phyloP scores from a whole-genome alignment of 2,329 filamentous ascomycete genomes.

The Polytolypa hystricis region DNA sequence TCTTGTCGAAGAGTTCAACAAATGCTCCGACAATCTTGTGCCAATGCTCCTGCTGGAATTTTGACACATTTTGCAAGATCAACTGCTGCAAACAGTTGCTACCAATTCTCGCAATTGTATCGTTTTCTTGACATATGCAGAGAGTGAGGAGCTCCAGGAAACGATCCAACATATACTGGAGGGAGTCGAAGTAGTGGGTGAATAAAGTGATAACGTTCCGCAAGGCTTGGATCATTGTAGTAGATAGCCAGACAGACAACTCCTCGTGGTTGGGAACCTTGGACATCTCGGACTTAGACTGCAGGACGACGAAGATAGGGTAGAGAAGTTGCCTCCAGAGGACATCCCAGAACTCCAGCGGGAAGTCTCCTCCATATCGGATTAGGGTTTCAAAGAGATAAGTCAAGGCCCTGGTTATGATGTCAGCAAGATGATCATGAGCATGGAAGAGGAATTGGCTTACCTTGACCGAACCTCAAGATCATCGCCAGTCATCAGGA shows the following conservation, averaged over 20 bases:
- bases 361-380: slow-evolving; percentile 81
- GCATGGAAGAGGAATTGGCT: slow-evolving; percentile 6
- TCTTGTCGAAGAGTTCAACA: slow-evolving; percentile 87
- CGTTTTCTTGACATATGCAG: slow-evolving; percentile 98
- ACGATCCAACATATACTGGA: slow-evolving; percentile 97
- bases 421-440: slow-evolving; percentile 5
- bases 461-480: slow-evolving; percentile 74
- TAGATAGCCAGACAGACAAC: slow-evolving; percentile 95
- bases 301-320: slow-evolving; percentile 95
- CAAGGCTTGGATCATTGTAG: slow-evolving; percentile 96
- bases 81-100: slow-evolving; percentile 97
- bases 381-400: slow-evolving; percentile 95
- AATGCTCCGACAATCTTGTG: slow-evolving; percentile 89
- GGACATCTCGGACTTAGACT: slow-evolving; percentile 90
- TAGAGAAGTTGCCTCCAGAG: slow-evolving; percentile 94
- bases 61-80: slow-evolving; percentile 89
- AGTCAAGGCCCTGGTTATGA: slow-evolving; percentile 54
- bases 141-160: slow-evolving; percentile 88
- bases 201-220: slow-evolving; percentile 98
- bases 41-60: slow-evolving; percentile 84
- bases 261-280: slow-evolving; percentile 95
- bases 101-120: slow-evolving; percentile 93
- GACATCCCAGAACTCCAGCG: slow-evolving; percentile 94
- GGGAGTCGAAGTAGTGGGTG: slow-evolving; percentile 91
- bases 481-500: slow-evolving; percentile 97